Evolutionary conservation across 1,284 basidiomycete genomes (phyloP).

Genomic region (Vanrija sp.): DNA sequence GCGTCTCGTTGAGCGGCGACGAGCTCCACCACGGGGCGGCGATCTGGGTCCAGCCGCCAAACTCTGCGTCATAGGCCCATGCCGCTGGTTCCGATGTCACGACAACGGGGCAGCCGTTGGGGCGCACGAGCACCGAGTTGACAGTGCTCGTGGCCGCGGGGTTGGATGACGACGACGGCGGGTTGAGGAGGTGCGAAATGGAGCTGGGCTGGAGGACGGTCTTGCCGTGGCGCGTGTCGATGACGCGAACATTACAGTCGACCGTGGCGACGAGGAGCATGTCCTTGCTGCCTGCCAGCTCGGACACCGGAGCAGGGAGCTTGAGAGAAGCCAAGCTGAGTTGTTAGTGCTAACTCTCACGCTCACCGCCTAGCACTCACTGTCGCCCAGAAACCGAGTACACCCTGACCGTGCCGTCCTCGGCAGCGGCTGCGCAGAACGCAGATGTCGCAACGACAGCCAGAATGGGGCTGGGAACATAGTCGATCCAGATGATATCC

Average conservation of each 20-base stretch:
- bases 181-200: slow-evolving; percentile 58
- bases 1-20: slow-evolving; percentile 13
- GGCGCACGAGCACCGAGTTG: slow-evolving; percentile 61
- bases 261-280: slow-evolving; percentile 69
- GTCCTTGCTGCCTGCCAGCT: slow-evolving; percentile 62
- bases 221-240: slow-evolving; percentile 66
- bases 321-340: slow-evolving; percentile 62
- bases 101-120: slow-evolving; percentile 73
- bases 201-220: slow-evolving; percentile 64
- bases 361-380: slow-evolving; percentile 49
- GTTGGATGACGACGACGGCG: slow-evolving; percentile 43
- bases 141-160: slow-evolving; percentile 16
- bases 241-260: slow-evolving; percentile 65
- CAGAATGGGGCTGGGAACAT: slow-evolving; percentile 66
- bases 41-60: slow-evolving; percentile 67
- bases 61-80: slow-evolving; percentile 67
- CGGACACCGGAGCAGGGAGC: slow-evolving; percentile 66
- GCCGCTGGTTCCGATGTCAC: slow-evolving; percentile 68
- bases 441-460: slow-evolving; percentile 60
- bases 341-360: slow-evolving; percentile 6
- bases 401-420: slow-evolving; percentile 70
- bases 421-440: slow-evolving; percentile 71
- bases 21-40: slow-evolving; percentile 70
- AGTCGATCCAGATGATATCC: slow-evolving; percentile 77
- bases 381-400: slow-evolving; percentile 75